A percentile compares a stretch with the other conserved stretches of the same genome.
phyloP scores from a whole-genome alignment of 2,329 filamentous ascomycete species.

The Spiromastix sp. region DNA sequence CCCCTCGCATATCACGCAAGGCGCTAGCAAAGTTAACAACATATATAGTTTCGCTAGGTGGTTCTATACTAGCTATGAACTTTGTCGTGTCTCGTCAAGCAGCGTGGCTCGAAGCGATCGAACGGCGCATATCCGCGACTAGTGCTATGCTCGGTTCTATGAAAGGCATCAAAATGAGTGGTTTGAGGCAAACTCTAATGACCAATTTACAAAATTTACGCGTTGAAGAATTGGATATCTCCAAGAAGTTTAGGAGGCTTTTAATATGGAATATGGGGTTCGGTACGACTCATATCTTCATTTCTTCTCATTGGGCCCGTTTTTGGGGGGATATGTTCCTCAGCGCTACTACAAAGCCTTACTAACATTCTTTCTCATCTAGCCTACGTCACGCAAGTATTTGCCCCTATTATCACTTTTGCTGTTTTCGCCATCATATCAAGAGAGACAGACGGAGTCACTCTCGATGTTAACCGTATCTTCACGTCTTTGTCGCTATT shows the following conservation, averaged over 20 bases:
- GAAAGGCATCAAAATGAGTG: slow-evolving; percentile 43
- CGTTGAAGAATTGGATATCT: slow-evolving; percentile 31
- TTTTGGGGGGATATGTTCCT: slow-evolving; percentile 9
- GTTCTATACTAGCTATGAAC: slow-evolving; percentile 24
- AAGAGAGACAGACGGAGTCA: slow-evolving; percentile 20
- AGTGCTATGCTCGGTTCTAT: slow-evolving; percentile 39
- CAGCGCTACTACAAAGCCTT: slow-evolving; percentile 13
- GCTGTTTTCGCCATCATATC: slow-evolving; percentile 34
- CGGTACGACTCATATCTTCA: slow-evolving; percentile 16
- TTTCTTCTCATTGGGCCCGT: slow-evolving; percentile 1
- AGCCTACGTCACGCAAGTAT: slow-evolving; percentile 31
- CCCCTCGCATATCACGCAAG: no score
- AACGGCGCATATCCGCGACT: slow-evolving; percentile 40
- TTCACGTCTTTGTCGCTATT: slow-evolving; percentile 41
- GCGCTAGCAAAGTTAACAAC: slow-evolving; percentile 6
- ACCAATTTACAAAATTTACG: slow-evolving; percentile 30
- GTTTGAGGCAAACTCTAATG: slow-evolving; percentile 33
- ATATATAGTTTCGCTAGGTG: slow-evolving; percentile 22
- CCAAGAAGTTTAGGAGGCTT: slow-evolving; percentile 31
- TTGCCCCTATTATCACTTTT: slow-evolving; percentile 37
- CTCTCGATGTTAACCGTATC: slow-evolving; percentile 31
- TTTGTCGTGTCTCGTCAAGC: slow-evolving; percentile 32
- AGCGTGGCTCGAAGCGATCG: slow-evolving; percentile 41
- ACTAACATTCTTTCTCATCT: slow-evolving; percentile 7
- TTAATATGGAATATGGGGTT: slow-evolving; percentile 32